Conservation (phyloP, 805 yeast species). For the Kodamaea hsintzibuensis region DNA sequence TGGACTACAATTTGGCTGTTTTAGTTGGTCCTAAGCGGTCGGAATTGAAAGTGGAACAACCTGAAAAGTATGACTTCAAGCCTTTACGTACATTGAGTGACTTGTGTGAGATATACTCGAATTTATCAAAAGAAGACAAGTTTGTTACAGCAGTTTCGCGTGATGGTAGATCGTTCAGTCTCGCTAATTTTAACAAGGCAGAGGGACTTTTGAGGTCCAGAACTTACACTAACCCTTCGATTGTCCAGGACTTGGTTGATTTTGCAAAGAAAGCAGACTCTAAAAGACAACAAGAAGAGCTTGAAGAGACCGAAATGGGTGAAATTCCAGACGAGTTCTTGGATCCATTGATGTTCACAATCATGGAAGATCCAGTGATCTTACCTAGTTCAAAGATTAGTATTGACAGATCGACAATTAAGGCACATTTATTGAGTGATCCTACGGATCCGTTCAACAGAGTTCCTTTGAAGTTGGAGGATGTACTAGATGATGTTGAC, state of each 20-base stretch:
- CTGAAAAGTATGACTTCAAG: slow-evolving; percentile 79
- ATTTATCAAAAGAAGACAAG: slow-evolving; percentile 61
- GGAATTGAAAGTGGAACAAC: slow-evolving; percentile 79
- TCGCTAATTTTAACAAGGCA: slow-evolving; percentile 69
- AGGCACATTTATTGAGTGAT: slow-evolving; percentile 90
- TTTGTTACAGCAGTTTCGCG: slow-evolving; percentile 81
- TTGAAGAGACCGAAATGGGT: slow-evolving; percentile 84
- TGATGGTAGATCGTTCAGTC: slow-evolving; percentile 87
- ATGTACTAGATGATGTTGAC: slow-evolving; percentile 77
- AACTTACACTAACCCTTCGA: slow-evolving; percentile 50
- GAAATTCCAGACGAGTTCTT: slow-evolving; percentile 95
- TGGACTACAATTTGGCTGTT: slow-evolving; percentile 88
- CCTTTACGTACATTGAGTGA: slow-evolving; percentile 72
- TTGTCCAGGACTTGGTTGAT: slow-evolving; percentile 48
- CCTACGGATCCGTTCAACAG: slow-evolving; percentile 97
- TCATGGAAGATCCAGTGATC: slow-evolving; percentile 96
- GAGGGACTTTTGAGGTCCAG: slow-evolving; percentile 58
- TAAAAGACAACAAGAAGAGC: slow-evolving; percentile 63
- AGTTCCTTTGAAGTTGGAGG: slow-evolving; percentile 84
- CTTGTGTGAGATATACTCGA: slow-evolving; percentile 72
- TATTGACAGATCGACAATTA: slow-evolving; percentile 88
- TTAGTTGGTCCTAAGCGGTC: slow-evolving; percentile 94
- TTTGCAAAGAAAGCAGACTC: slow-evolving; percentile 70
- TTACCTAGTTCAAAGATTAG: slow-evolving; percentile 83
- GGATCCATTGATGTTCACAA: slow-evolving; percentile 94